Conservation (phyloP, 179 eudicot species). For the Beta lomatogona region DNA sequence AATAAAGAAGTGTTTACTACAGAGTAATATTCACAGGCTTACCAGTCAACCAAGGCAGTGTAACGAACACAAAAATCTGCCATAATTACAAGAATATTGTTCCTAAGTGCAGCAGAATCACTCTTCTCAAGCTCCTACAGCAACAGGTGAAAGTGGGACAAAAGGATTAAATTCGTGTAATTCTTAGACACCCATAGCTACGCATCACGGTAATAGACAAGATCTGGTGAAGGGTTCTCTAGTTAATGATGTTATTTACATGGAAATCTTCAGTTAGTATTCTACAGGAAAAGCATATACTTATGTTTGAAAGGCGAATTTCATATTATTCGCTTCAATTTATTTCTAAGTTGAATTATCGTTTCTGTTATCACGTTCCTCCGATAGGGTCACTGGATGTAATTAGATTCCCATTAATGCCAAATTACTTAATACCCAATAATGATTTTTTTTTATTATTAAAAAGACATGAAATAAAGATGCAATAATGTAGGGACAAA, state of each 20-base stretch:
- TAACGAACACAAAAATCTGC: constrained; percentile 95
- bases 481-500: background rate
- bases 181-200: background rate
- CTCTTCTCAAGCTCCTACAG: constrained; percentile 94
- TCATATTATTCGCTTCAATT: background rate
- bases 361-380: background rate
- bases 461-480: background rate
- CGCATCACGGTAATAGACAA: background rate
- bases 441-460: too few species aligned
- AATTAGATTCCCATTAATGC: background rate
- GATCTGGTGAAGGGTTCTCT: background rate
- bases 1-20: background rate
- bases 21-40: constrained; percentile 24
- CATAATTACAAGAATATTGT: constrained; percentile 85
- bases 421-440: background rate
- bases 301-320: background rate
- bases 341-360: background rate
- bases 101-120: constrained; percentile 82
- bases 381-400: background rate
- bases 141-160: constrained; percentile 26
- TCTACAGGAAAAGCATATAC: background rate
- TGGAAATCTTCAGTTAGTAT: background rate
- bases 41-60: constrained; percentile 97
- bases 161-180: background rate
- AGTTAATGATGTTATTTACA: background rate